Percentiles rank a stretch among this genome's conserved stretches.
phyloP scores from a whole-genome alignment of 2,329 filamentous ascomycete species.

The Ceratocystis lukuohia region DNA sequence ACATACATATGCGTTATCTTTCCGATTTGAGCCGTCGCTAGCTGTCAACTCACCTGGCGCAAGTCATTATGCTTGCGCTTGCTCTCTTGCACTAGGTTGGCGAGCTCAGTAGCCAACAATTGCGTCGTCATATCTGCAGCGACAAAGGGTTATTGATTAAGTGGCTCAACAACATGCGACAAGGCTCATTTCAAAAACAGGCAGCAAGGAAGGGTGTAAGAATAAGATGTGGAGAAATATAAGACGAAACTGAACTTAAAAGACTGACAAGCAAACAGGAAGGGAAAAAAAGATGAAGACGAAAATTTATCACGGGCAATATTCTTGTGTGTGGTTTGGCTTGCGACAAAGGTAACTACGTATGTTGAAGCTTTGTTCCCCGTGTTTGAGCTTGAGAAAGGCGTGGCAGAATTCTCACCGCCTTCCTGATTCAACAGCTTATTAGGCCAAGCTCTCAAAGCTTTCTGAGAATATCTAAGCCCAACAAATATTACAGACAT shows the following conservation, averaged over 20 bases:
- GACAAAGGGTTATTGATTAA: slow-evolving; percentile 1
- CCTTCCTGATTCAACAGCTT: slow-evolving; percentile 6
- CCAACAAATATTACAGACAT: not conserved
- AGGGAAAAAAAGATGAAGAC: not conserved
- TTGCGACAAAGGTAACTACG: slow-evolving; percentile 4
- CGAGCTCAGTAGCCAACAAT: slow-evolving; percentile 75
- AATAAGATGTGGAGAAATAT: not conserved
- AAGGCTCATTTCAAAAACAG: slow-evolving; percentile 2
- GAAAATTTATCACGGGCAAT: not conserved
- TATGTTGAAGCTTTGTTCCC: slow-evolving; percentile 7
- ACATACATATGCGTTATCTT: not conserved
- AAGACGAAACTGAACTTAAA: not conserved
- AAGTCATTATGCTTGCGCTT: slow-evolving; percentile 89
- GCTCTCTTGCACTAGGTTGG: slow-evolving; percentile 85
- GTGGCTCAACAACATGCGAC: slow-evolving; percentile 10
- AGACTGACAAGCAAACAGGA: not conserved
- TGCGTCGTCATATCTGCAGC: slow-evolving; percentile 62
- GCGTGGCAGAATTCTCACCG: slow-evolving; percentile 17
- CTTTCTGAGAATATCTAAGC: not conserved
- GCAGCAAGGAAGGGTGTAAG: not conserved
- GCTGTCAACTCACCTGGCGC: slow-evolving; percentile 48
- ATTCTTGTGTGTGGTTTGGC: not conserved
- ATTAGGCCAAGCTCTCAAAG: slow-evolving; percentile 4
- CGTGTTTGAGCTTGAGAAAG: slow-evolving; percentile 2
- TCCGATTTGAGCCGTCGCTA: not conserved